These are phyloP conservation scores for Luffa aegyptiaca DNA, from an alignment of 306 rosid species.

Conservation along the genomic window DNA sequence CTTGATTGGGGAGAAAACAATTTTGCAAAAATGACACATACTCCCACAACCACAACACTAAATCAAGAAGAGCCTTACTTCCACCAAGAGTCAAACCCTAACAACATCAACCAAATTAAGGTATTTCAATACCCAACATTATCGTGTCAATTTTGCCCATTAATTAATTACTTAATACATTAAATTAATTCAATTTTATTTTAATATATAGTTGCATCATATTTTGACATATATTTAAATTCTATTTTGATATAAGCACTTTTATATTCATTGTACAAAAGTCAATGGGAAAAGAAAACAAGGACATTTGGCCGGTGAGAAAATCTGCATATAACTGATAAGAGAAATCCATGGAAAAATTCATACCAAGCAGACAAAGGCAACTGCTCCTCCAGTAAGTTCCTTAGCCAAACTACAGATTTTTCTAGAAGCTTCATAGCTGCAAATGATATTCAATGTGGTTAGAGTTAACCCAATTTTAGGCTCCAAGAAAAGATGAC, in stretches of 20 bases:
- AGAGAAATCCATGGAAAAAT: not conserved
- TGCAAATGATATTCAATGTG: conserved; percentile 1
- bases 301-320: not conserved
- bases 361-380: conserved; percentile 32
- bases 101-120: not conserved
- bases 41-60: not conserved
- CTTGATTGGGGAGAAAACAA: not conserved
- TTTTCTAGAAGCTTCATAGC: conserved; percentile 58
- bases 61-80: not conserved
- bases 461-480: not conserved
- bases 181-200: not conserved
- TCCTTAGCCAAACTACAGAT: conserved; percentile 72
- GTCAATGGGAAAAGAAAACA: not conserved
- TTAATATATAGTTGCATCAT: not conserved
- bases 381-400: conserved; percentile 62
- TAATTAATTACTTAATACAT: not conserved
- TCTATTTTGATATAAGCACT: not conserved
- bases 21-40: not conserved
- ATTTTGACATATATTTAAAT: not conserved
- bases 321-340: not conserved
- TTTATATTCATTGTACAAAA: not conserved
- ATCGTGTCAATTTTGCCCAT: not conserved
- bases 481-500: not conserved
- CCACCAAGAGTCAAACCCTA: not conserved
- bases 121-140: not conserved